A percentile compares a stretch with the other conserved stretches of the same genome.
These are phyloP conservation scores for Paxillus involutus DNA, from an alignment of 768 basidiomycete genomes.

Conservation along the genomic window DNA sequence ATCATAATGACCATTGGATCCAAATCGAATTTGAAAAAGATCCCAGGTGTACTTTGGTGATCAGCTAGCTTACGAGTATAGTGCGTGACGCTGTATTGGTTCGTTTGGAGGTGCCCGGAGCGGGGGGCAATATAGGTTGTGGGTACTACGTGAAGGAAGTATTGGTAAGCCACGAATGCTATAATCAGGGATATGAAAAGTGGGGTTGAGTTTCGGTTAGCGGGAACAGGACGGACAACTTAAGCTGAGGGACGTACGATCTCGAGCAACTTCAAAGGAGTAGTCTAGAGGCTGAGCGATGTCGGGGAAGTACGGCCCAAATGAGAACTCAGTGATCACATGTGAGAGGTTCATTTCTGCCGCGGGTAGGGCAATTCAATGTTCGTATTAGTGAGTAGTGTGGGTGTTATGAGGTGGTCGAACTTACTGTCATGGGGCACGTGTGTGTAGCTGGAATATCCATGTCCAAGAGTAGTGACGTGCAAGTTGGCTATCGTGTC, in stretches of 20 bases:
- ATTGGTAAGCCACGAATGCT: slow-evolving; percentile 92
- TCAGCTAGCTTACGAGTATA: slow-evolving; percentile 77
- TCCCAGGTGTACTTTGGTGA: slow-evolving; percentile 82
- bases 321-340: slow-evolving; percentile 95
- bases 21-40: slow-evolving; percentile 98
- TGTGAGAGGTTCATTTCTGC: slow-evolving; percentile 96
- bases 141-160: slow-evolving; percentile 94
- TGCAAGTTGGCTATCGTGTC: slow-evolving; percentile 77
- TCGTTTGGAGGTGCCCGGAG: slow-evolving; percentile 59
- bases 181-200: slow-evolving; percentile 1
- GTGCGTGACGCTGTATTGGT: slow-evolving; percentile 95
- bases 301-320: slow-evolving; percentile 93
- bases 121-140: slow-evolving; percentile 88
- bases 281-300: slow-evolving; percentile 94
- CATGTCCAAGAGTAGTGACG: slow-evolving; percentile 92
- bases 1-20: slow-evolving; percentile 87
- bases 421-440: slow-evolving; percentile 81
- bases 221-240: too few species aligned
- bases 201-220: not conserved
- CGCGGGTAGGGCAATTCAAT: not conserved
- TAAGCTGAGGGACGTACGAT: slow-evolving; percentile 43
- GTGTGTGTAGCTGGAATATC: slow-evolving; percentile 85
- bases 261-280: slow-evolving; percentile 71
- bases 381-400: not conserved
- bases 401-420: not conserved